phyloP scores from a whole-genome alignment of 2,329 filamentous ascomycete species.

The Pyrenochaeta sp. region DNA sequence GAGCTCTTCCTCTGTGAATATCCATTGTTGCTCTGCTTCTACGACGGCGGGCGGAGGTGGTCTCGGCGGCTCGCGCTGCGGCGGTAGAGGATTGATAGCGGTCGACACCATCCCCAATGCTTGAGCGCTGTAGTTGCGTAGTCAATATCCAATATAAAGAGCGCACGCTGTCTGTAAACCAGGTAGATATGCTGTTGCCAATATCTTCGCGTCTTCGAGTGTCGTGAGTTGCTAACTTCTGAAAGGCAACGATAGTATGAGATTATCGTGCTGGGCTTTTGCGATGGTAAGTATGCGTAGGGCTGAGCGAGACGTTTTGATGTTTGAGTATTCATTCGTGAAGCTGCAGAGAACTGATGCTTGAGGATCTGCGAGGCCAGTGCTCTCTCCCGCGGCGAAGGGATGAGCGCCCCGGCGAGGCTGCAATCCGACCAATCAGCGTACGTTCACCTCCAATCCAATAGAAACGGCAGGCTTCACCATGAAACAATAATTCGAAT shows the following conservation, averaged over 20 bases:
- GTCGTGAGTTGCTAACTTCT: background rate
- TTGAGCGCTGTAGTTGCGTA: background rate
- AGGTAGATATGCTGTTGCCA: background rate
- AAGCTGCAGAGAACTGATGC: conserved; percentile 12
- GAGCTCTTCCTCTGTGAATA: conserved; percentile 85
- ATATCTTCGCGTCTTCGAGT: background rate
- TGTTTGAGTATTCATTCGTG: conserved; percentile 9
- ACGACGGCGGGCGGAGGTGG: conserved; percentile 58
- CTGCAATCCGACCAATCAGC: background rate
- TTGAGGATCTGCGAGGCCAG: conserved; percentile 12
- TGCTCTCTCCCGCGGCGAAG: conserved; percentile 29
- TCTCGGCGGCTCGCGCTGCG: conserved; percentile 43
- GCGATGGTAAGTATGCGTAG: background rate
- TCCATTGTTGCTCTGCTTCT: conserved; percentile 78
- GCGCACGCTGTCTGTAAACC: background rate
- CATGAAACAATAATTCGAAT: no score
- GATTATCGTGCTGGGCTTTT: background rate
- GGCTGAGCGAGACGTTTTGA: background rate
- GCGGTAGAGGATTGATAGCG: conserved; percentile 24
- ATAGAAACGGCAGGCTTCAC: conserved; percentile 12
- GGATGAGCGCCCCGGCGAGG: conserved; percentile 17
- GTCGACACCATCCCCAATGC: conserved; percentile 40
- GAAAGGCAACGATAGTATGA: background rate
- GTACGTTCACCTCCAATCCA: background rate
- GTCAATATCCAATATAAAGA: background rate